Base-by-base conservation (phyloP, 78 protist genomes). In the Dictyostelium intermedium region DNA sequence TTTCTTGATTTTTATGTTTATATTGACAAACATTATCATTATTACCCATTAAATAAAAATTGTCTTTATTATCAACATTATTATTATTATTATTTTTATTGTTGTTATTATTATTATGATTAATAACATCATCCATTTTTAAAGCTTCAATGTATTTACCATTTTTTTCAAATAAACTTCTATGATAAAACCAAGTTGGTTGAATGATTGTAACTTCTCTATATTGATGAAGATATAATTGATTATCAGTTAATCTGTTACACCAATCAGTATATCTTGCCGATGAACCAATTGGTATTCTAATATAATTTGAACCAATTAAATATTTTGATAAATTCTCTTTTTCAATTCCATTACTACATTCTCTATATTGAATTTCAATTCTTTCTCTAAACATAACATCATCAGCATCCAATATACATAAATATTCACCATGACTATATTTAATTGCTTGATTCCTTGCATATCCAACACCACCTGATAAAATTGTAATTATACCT, bases 171-270 rank as follows among this genome's bases (percentile, higher is more conserved):
- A 41, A 91, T 3, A 72, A 14, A 16, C 18, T 10, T 53, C 91
- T 25, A 37, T 66, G 50, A 77, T 61, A 63, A 70, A 91, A 91
- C 95, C 95, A 91, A n/a, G 95, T 91, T 37, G 95, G 95, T 69
- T 91, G 95, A 32, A 91, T 91, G 6, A 91, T 69, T 23, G 95
- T 35, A 45, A 82, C 61, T 63, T 91, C 95, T 27, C 95, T 11
- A 80, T 63, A 91, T 25, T 84, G 92, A 82, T 91, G 95, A 7
- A 77, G 35, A 45, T 32, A 60, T 16, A 91, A 39, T 27, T 91
- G 77, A 43, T 91, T 76, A 16, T 91, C 63, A 2, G 87, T n/a
- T 25, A 91, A 27, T n/a, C 86, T 9, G 35, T 91, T 91, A 32
- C 95, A 91, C 95, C 95, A 91, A 10, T 91, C 76, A 18, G 95